Base-by-base conservation (phyloP, 116 monocot genomes). In the Dioscorea cayenensis region DNA sequence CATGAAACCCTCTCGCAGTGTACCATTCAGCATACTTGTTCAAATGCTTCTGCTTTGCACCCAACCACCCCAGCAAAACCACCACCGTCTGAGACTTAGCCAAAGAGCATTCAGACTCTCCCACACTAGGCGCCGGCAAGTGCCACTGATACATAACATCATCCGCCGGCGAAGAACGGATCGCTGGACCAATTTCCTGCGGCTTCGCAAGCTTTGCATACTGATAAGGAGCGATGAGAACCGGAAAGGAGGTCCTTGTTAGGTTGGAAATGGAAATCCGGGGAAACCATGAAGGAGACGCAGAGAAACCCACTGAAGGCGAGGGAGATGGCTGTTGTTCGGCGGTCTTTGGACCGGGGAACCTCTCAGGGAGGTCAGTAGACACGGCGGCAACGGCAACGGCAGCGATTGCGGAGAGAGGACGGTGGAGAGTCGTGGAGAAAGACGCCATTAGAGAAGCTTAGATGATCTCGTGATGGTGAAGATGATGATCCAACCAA, bases 11-110 rank as follows among this genome's bases (percentile, higher is more conserved):
- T 76, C 85, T 86, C 14, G 91, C 91, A 17, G 99, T 94, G 75
- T 99, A 99, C 91, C 88, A 99, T 18, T 99, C 94, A 7, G 99
- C 94, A 75, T 99, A 99, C 68, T 72, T 93, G 77, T 77, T 86
- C 48, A 99, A 71, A 82, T 99, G 90, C 83, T 79, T 88, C 77
- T 99, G 99, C 79, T 79, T 93, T 17, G 94, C 86, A 2, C 99
- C 99, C 75, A 99, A 72, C 99, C 99, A 99, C 7, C 99, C 99
- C n/a, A 99, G 72, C 72, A 99, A 75, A 14, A 99, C 89, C 48
- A 99, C 88, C 22, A 99, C 90, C 0, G 91, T 91, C 71, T 80
- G 83, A 14, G 93, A 89, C 74, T 79, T 92, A 6, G 64, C 81
- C 7, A 32, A 29, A 1, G 78, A 66, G 75, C 78, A 86, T 0